Evolutionary conservation across 495 filamentous ascomycete species (phyloP).

Genomic region (Elasticomyces elasticus): DNA sequence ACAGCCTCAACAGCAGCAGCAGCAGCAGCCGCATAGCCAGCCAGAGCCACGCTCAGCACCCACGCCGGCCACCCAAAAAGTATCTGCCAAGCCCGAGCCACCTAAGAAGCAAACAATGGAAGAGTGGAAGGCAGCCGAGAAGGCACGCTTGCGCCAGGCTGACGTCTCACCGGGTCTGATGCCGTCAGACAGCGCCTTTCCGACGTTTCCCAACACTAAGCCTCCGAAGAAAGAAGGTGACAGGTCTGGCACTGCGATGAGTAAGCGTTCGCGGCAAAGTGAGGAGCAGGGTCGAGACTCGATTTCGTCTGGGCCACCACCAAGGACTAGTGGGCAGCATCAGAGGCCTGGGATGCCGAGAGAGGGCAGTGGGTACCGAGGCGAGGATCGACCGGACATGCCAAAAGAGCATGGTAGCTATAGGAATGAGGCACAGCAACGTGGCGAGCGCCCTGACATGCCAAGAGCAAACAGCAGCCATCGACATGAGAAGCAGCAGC

Average conservation of each 20-base stretch:
- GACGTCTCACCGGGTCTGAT: slow-evolving; percentile 4
- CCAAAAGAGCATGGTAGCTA: too few species aligned
- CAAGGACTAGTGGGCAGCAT: too few species aligned
- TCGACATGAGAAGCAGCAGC: too few species aligned
- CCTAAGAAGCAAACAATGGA: slow-evolving; percentile 11
- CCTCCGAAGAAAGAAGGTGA: slow-evolving; percentile 13
- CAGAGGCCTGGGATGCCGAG: neutral
- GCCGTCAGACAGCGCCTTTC: slow-evolving; percentile 27
- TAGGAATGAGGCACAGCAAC: neutral
- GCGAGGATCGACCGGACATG: neutral
- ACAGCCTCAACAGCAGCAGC: neutral
- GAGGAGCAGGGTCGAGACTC: slow-evolving; percentile 1
- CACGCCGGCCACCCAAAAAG: neutral
- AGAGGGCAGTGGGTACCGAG: neutral
- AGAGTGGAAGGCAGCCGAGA: slow-evolving; percentile 18
- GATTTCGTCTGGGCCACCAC: neutral
- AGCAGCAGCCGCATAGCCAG: neutral
- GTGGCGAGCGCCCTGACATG: neutral
- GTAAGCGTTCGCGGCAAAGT: slow-evolving; percentile 6
- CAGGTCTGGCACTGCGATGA: slow-evolving; percentile 9
- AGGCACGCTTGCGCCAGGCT: slow-evolving; percentile 7
- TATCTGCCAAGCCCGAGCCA: neutral
- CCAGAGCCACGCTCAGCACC: neutral
- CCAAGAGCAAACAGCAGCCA: too few species aligned
- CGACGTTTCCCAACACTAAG: slow-evolving; percentile 17